Base-by-base conservation (phyloP, 1,139 yeast genomes). In the Yamadazyma triangularis region DNA sequence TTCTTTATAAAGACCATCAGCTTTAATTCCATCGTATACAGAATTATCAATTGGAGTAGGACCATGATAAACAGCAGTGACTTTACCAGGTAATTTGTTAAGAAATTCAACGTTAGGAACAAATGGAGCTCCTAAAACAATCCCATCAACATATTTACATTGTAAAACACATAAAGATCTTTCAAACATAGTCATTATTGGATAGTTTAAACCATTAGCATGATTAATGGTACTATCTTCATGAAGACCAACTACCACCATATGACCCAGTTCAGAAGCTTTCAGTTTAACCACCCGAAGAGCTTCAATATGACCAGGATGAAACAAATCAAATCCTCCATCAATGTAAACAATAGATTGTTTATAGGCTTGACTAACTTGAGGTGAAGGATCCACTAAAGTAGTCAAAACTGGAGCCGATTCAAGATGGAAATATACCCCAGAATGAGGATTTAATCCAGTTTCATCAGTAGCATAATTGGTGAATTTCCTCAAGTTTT, bases 251-350 rank as follows among this genome's bases (percentile, higher is more conserved):
- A 84, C 87, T 4, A 83, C 57, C 1, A 86, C 76, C 8, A 63
- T 53, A 8, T 70, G 68, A 7, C 53, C 51, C 4, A 56, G 56
- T 3, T 63, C 62, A 25, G 32, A 56, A 31, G 53, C 79, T 25
- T 56, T 58, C 35, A 57, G 56, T 21, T 57, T 50, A 8, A 73
- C 76, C 8, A 61, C 50, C 35, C 71, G 63, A 40, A 84, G 63
- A 9, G 79, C 77, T 47, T 79, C 84, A 40, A 89, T 86, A 52
- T 91, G 96, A 12, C 96, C 97, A 18, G 95, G 89, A 52, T 88
- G 89, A 58, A 91, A 88, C 39, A 91, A 66, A 56, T 91, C 98
- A 60, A 88, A 91, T 2, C 85, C 85, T 13, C 97, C 97, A 46
- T 82, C 88, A 8, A 85, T 71, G 48, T 83, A 86, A 34, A 64